A percentile compares a stretch with the other conserved stretches of the same genome.
Conservation (phyloP, 1,284 basidiomycete species). For the Rhodotorula sp. region DNA sequence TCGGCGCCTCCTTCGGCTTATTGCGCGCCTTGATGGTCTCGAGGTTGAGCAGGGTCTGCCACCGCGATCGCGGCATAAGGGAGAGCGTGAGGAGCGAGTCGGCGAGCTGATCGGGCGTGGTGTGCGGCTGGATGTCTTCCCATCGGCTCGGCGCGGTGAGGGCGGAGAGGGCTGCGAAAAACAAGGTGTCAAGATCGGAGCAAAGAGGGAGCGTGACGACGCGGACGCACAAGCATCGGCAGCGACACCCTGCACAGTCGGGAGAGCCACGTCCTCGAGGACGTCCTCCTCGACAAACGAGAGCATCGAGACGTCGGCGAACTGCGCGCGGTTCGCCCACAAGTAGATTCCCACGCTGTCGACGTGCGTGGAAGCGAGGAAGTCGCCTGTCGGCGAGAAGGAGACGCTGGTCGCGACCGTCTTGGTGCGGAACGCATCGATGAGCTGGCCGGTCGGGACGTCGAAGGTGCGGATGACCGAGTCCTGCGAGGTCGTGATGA, state of each 20-base stretch:
- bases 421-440: conserved; percentile 89
- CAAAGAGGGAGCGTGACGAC: neutral
- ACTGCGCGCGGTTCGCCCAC: conserved; percentile 97
- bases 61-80: conserved; percentile 84
- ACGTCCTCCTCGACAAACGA: conserved; percentile 75
- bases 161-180: conserved; percentile 29
- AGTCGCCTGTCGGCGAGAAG: conserved; percentile 94
- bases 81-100: conserved; percentile 88
- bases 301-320: conserved; percentile 78
- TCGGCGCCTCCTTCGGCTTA: conserved; percentile 92
- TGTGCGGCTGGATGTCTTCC: conserved; percentile 62
- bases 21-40: conserved; percentile 94
- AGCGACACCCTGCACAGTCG: conserved; percentile 77
- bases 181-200: neutral
- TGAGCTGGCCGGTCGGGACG: conserved; percentile 84
- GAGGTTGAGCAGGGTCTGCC: conserved; percentile 94
- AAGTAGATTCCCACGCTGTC: conserved; percentile 92
- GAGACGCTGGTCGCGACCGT: conserved; percentile 85
- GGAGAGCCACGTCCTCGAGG: conserved; percentile 65
- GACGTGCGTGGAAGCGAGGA: conserved; percentile 91
- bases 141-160: conserved; percentile 30
- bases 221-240: conserved; percentile 50
- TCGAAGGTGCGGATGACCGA: conserved; percentile 94
- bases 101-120: conserved; percentile 79
- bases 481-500: conserved; percentile 79